Percentiles rank a stretch among this genome's conserved stretches.
These are phyloP conservation scores for Cladophialophora exuberans DNA, from an alignment of 2,329 filamentous ascomycete genomes.

Conservation along the genomic window DNA sequence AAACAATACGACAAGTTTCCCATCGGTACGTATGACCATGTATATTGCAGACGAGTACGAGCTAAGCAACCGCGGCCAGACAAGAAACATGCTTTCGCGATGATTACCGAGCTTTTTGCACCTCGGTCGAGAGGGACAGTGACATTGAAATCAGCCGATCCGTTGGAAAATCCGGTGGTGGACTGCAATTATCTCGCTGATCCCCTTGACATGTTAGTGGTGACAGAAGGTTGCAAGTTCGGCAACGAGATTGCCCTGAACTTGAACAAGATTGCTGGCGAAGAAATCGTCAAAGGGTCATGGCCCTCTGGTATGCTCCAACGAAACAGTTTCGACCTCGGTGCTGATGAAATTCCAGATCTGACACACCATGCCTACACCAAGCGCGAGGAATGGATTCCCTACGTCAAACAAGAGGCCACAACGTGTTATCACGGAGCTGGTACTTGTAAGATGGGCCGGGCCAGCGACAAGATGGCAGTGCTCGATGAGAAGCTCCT, in stretches of 20 bases:
- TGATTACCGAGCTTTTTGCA: conserved; percentile 62
- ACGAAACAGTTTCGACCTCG: background rate
- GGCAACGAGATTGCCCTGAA: conserved; percentile 64
- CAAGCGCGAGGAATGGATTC: conserved; percentile 61
- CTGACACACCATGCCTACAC: conserved; percentile 57
- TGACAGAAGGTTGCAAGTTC: conserved; percentile 61
- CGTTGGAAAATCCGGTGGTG: conserved; percentile 57
- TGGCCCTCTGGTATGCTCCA: conserved; percentile 52
- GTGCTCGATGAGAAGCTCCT: conserved; percentile 59
- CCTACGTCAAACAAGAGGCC: conserved; percentile 61
- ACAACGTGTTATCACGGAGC: conserved; percentile 64
- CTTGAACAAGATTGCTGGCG: conserved; percentile 62
- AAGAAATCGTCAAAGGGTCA: conserved; percentile 61
- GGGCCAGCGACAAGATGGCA: conserved; percentile 50
- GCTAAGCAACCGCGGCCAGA: conserved; percentile 34
- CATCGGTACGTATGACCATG: conserved; percentile 33
- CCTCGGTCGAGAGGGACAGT: conserved; percentile 62
- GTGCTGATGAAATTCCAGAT: conserved; percentile 34
- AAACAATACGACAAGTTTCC: conserved; percentile 61
- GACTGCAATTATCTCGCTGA: conserved; percentile 63
- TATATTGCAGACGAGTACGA: background rate
- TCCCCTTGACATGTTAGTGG: conserved; percentile 61
- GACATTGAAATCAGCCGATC: conserved; percentile 53
- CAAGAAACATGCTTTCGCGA: conserved; percentile 59
- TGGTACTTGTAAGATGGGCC: conserved; percentile 62